A percentile compares a stretch with the other conserved stretches of the same genome.
Evolutionary conservation across 2,329 filamentous ascomycete genomes (phyloP).

Genomic region (Talaromyces marneffei): DNA sequence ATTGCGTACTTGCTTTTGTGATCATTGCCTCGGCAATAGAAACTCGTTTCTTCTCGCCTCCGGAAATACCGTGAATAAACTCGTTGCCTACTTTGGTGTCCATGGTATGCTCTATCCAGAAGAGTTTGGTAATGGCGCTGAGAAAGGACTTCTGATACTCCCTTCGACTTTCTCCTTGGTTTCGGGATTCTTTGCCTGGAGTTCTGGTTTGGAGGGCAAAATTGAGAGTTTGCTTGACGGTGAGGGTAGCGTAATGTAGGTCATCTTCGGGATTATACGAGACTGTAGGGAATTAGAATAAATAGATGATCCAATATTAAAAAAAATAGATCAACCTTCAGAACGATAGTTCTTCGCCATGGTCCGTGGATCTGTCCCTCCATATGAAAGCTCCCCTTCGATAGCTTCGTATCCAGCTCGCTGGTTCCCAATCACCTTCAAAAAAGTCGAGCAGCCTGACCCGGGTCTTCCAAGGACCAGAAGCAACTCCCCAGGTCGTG

Average conservation of each 20-base stretch:
- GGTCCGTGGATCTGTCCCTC: constrained; percentile 48
- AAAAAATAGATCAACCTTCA: constrained; percentile 26
- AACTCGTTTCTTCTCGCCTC: constrained; percentile 71
- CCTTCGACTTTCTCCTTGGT: constrained; percentile 55
- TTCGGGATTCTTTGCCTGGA: constrained; percentile 55
- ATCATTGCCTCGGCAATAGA: constrained; percentile 74
- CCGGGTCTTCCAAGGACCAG: constrained; percentile 27
- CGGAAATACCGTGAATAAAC: constrained; percentile 64
- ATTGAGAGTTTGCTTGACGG: constrained; percentile 65
- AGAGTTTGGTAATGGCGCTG: constrained; percentile 63
- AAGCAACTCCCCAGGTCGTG: constrained; percentile 37
- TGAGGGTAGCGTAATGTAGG: constrained; percentile 67
- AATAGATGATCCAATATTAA: neutral
- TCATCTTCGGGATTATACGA: constrained; percentile 15
- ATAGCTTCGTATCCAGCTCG: constrained; percentile 56
- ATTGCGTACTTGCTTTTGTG: constrained; percentile 58
- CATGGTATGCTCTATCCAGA: constrained; percentile 66
- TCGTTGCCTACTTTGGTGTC: constrained; percentile 71
- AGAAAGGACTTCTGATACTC: constrained; percentile 59
- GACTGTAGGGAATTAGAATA: neutral
- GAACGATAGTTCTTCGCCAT: constrained; percentile 47
- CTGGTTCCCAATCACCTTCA: constrained; percentile 73
- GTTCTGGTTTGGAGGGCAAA: constrained; percentile 67
- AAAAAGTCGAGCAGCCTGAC: constrained; percentile 65
- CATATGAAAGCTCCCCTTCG: constrained; percentile 51